Base-by-base conservation (phyloP, 2,329 filamentous ascomycete species). In the Arthrobotrys conoides region DNA sequence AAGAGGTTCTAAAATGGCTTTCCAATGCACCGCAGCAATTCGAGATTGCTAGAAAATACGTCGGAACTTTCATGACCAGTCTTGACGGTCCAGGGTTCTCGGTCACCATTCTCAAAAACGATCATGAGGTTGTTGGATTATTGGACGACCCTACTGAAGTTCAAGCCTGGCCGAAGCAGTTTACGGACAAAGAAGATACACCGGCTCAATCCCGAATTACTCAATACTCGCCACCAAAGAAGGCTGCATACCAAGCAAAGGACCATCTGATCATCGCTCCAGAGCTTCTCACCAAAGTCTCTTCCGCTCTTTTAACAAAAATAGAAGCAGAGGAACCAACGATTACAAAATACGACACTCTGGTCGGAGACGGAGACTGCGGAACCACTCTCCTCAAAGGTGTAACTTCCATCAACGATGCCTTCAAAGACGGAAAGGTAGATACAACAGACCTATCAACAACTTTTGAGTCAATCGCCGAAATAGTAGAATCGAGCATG, bases 61-160 rank as follows among this genome's bases (percentile, higher is more conserved):
- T 88, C 61, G 92, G 92, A 33, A 92, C 91, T 0, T 93, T 90
- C 84, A 93, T 93, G 91, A 94, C 92, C 4, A 93, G 91, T 80
- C 85, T 94, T 76, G 93, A 94, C 83, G 91, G 91, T 0, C 86
- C 91, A 5, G 92, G 92, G 4, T 94, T 94, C 85, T 93, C 91
- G 83, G 89, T 93, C 81, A 89, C 89, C 5, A 84, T 94, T 38
- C 86, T 94, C 30, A 92, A 91, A 82, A 86, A 91, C 10, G 87
- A 88, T 51, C 87, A 86, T 6, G 87, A 89, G 71, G 89, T 93
- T 87, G 86, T 93, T 22, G 88, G 92, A 82, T 85, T 93, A 63
- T 87, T 94, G 14, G 92, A 94, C 83, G 88, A 89, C 48, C 90
- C 90, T 0, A 89, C 88, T 46, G 91, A 93, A 83, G 91, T 89